These are phyloP conservation scores for Leccinum rimulosum DNA, from an alignment of 768 basidiomycete genomes.

Conservation along the genomic window DNA sequence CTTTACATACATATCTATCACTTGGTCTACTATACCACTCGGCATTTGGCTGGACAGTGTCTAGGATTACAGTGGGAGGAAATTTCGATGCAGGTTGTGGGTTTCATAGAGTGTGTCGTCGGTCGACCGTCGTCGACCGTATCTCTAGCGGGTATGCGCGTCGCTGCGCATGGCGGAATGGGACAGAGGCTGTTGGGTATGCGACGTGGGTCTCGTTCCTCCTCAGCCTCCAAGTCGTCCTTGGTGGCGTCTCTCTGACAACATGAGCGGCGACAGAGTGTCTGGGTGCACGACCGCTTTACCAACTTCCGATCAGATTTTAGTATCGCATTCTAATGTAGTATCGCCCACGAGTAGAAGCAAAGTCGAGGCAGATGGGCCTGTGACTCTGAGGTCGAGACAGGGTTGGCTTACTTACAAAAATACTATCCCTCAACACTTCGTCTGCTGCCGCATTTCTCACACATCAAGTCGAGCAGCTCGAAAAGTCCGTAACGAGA, in stretches of 20 bases:
- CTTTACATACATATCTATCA: neutral
- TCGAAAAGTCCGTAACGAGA: slow-evolving; percentile 69
- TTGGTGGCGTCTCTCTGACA: neutral
- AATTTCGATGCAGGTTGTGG: no score
- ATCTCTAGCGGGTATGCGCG: neutral
- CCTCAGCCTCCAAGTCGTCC: slow-evolving; percentile 7
- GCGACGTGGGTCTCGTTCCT: slow-evolving; percentile 19
- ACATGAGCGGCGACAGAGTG: slow-evolving; percentile 24
- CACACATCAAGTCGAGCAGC: slow-evolving; percentile 83
- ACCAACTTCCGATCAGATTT: neutral
- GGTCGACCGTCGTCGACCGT: neutral
- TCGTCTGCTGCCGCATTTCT: slow-evolving; percentile 63
- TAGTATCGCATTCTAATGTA: neutral
- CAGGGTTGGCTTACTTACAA: slow-evolving; percentile 3
- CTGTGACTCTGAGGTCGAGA: slow-evolving; percentile 16
- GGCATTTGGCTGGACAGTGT: no score
- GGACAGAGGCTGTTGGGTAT: slow-evolving; percentile 19
- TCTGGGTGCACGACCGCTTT: slow-evolving; percentile 27
- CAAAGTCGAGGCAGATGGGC: slow-evolving; percentile 23
- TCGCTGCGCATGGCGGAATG: slow-evolving; percentile 26
- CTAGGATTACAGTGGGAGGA: no score
- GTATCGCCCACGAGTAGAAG: slow-evolving; percentile 20
- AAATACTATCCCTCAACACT: neutral
- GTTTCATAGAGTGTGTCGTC: neutral
- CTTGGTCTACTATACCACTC: neutral